Base-by-base conservation (phyloP, 805 yeast species). In the Sugiyamaella qingdaonensis region DNA sequence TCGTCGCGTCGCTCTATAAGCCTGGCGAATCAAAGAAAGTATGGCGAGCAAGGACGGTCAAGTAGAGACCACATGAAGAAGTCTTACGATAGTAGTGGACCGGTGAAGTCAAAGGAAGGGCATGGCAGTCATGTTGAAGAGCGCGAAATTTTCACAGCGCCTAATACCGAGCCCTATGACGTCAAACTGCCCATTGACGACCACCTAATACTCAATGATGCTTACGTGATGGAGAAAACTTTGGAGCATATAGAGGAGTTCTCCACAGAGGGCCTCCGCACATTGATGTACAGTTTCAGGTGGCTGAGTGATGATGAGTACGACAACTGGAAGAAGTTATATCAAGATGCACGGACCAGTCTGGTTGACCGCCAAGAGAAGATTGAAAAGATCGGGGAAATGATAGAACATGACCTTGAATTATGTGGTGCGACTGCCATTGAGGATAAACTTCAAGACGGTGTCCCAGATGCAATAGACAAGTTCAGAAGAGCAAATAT, bases 381-480 rank as follows among this genome's bases (percentile, higher is more conserved):
- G 59, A 80, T 91, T 42, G 95, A 87, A 57, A 73, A 71, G 27
- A 80, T 83, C 2, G 98, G 97, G 18, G 86, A 78, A 46, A 66
- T 74, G 48, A 73, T 94, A 52, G 99, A 94, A 68, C 69, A 67
- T 10, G 76, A 78, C n/a, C 72, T 92, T 36, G 82, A 78, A 52
- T 70, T 94, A 7, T 67, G 85, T 8, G 99, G 99, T 4, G 97
- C 96, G 2, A 90, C 97, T 3, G 99, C 98, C 0, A 94, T 94
- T 57, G 99, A 94, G 66, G 99, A 94, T 66, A 94, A 92, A 65
- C 75, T 94, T 37, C 99, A 94, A 70, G 86, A 84, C 21, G 99
- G 99, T n/a, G 99, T 94, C 5, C 86, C 97, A 19, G 96, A 91
- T 51, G 81, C 98, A 0, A 91, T 94, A 58, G 97, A 89, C 54